phyloP scores from a whole-genome alignment of 345 rosid genomes.

The Ricinus communis region DNA sequence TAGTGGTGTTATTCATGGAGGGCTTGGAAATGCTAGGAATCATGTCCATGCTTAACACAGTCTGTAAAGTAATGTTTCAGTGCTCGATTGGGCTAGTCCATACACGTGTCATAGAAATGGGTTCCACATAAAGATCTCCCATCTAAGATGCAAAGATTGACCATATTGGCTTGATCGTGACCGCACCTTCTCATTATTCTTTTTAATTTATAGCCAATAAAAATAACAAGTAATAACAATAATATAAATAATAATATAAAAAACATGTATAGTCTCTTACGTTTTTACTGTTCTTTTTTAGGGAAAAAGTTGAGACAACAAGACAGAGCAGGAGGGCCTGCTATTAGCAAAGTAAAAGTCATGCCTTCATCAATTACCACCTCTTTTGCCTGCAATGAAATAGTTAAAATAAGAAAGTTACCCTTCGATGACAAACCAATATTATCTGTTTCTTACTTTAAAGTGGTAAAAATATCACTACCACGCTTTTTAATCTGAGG shows the following conservation, averaged over 20 bases:
- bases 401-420: slow-evolving; percentile 12
- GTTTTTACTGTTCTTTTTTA: background rate
- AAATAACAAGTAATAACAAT: background rate
- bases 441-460: background rate
- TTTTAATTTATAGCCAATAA: background rate
- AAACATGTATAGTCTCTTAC: background rate
- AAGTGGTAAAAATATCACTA: too few species aligned
- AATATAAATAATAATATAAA: background rate
- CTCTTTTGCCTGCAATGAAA: slow-evolving; percentile 6
- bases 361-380: background rate
- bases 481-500: too few species aligned
- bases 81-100: slow-evolving; percentile 16
- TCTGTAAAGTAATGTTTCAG: slow-evolving; percentile 32
- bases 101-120: slow-evolving; percentile 28
- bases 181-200: slow-evolving; percentile 12
- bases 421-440: background rate
- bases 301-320: background rate
- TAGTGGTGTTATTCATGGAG: background rate
- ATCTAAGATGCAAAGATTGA: slow-evolving; percentile 10
- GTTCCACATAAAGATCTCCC: slow-evolving; percentile 23
- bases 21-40: background rate
- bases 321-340: background rate
- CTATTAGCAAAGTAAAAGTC: background rate
- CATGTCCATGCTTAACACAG: slow-evolving; percentile 26
- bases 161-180: slow-evolving; percentile 22